A percentile compares a stretch with the other conserved stretches of the same genome.
Conservation (phyloP, 176 grass and related monocot species). For the Carex myosuroides region DNA sequence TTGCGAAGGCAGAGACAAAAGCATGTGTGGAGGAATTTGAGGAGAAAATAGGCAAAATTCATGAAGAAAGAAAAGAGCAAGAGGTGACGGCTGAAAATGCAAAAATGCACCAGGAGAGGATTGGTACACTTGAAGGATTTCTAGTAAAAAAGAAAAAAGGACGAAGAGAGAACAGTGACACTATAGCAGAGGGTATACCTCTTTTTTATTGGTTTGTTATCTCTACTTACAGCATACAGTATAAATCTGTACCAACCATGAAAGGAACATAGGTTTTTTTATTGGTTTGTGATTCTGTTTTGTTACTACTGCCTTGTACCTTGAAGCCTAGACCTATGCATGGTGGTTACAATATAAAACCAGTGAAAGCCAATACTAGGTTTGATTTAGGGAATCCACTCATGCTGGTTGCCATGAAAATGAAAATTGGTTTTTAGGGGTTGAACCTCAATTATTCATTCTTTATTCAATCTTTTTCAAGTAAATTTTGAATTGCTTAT, state of each 20-base stretch:
- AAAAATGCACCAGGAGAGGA: slow-evolving; percentile 49
- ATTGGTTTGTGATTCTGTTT: neutral
- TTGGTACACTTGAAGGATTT: slow-evolving; percentile 51
- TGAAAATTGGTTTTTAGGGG: neutral
- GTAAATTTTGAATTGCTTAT: neutral
- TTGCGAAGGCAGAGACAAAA: slow-evolving; percentile 76
- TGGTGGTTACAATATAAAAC: neutral
- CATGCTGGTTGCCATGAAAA: neutral
- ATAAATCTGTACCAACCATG: neutral
- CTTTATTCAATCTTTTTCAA: neutral
- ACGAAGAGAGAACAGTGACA: slow-evolving; percentile 15
- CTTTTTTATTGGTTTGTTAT: neutral
- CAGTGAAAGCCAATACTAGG: neutral
- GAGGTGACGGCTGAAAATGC: slow-evolving; percentile 74
- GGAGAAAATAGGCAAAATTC: slow-evolving; percentile 78
- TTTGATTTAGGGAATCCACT: neutral
- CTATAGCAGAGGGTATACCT: slow-evolving; percentile 40
- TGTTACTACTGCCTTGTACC: neutral
- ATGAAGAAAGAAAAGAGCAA: slow-evolving; percentile 85
- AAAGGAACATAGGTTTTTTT: neutral
- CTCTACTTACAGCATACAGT: neutral
- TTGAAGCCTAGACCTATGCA: neutral
- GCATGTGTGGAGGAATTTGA: slow-evolving; percentile 95
- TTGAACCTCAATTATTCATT: neutral
- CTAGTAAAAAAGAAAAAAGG: slow-evolving; percentile 33